phyloP scores from a whole-genome alignment of 164 flowering plant genomes.

The Tetracentron sinense region DNA sequence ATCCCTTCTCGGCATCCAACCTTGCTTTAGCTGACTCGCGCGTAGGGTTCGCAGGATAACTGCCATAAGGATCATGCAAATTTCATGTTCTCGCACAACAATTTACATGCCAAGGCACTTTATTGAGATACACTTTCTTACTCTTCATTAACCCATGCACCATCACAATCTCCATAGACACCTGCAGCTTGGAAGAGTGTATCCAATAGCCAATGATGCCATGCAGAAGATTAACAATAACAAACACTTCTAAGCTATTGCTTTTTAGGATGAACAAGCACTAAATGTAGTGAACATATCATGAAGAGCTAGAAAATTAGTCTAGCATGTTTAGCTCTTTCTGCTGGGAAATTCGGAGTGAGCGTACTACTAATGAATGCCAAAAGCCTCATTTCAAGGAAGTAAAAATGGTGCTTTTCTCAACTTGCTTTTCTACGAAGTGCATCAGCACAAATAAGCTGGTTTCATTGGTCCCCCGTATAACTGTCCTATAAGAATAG shows the following conservation, averaged over 20 bases:
- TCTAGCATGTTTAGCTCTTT: not conserved
- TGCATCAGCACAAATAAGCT: too few species aligned
- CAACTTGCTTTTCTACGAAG: too few species aligned
- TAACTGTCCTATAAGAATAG: too few species aligned
- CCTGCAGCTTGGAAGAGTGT: constrained; percentile 44
- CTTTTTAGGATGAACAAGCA: not conserved
- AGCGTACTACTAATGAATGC: too few species aligned
- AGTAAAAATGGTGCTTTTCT: too few species aligned
- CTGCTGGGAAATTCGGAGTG: too few species aligned
- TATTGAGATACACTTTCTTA: constrained; percentile 34
- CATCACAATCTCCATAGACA: constrained; percentile 88
- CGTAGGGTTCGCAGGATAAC: constrained; percentile 50
- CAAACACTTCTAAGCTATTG: not conserved
- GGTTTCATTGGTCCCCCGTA: too few species aligned
- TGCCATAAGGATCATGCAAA: constrained; percentile 26
- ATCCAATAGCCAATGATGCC: not conserved
- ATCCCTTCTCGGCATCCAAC: constrained; percentile 73
- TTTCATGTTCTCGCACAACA: constrained; percentile 1
- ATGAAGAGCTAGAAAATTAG: not conserved
- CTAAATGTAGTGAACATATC: not conserved
- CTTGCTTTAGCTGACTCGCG: constrained; percentile 52
- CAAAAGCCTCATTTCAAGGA: too few species aligned
- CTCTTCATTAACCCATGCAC: constrained; percentile 91
- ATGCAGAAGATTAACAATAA: not conserved
- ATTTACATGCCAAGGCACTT: constrained; percentile 9